phyloP scores from a whole-genome alignment of 2,329 filamentous ascomycete genomes.

The Pleomassaria siparia region DNA sequence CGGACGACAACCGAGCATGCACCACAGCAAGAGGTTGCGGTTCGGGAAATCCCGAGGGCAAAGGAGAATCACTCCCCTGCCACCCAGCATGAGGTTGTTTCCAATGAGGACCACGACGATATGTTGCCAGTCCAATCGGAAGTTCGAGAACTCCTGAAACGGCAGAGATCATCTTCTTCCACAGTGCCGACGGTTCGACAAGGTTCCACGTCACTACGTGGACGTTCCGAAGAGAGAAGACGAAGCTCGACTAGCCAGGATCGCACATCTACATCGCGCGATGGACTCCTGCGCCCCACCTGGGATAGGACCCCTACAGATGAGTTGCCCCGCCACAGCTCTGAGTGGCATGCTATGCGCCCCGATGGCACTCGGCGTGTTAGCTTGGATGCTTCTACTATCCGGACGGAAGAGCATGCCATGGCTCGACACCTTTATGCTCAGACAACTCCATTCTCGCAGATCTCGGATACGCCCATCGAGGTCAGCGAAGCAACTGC shows the following conservation, averaged over 20 bases:
- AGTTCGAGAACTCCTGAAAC: neutral
- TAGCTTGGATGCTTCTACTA: conserved; percentile 41
- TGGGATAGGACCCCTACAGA: conserved; percentile 30
- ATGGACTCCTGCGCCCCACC: conserved; percentile 22
- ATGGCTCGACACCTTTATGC: conserved; percentile 50
- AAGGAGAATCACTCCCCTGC: conserved; percentile 24
- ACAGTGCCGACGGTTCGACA: conserved; percentile 16
- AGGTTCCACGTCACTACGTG: conserved; percentile 28
- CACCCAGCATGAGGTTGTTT: conserved; percentile 21
- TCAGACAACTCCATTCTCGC: conserved; percentile 52
- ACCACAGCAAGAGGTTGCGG: conserved; percentile 11
- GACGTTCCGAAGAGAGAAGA: conserved; percentile 31
- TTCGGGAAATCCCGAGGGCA: conserved; percentile 7
- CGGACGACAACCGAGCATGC: conserved; percentile 7
- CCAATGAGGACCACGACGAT: neutral
- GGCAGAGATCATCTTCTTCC: neutral
- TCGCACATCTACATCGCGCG: conserved; percentile 29
- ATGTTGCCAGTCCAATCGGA: neutral
- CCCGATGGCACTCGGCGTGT: conserved; percentile 37
- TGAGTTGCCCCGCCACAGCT: conserved; percentile 33
- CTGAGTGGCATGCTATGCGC: conserved; percentile 32
- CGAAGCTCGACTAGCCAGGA: conserved; percentile 33
- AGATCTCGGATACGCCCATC: conserved; percentile 51
- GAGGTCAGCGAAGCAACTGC: conserved; percentile 65
- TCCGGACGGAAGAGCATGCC: conserved; percentile 42